Base-by-base conservation (phyloP, 495 filamentous ascomycete genomes). In the Hyaloscypha variabilis region DNA sequence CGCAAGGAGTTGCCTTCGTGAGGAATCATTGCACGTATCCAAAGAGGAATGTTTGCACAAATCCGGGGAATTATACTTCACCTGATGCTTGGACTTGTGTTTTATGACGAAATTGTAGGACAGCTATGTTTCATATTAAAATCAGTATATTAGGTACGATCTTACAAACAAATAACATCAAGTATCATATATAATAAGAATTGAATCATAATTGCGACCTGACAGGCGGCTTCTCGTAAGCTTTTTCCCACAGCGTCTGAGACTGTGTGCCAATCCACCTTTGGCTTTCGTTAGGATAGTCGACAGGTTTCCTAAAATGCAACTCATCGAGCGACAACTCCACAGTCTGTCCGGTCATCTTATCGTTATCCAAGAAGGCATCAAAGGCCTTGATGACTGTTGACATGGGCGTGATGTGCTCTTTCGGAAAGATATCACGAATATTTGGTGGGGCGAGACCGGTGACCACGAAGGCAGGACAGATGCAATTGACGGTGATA, bases 371-470 rank as follows among this genome's bases (percentile, higher is more conserved):
- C 19, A 54, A 19, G 19, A 54, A 25, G 1, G 63, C 25, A 24
- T 77, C 73, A 57, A 75, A 73, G 6, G 69, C 71, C 52, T 72
- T 73, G 36, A 76, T 62, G 14, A 76, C 72, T 19, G 77, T 79
- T 17, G 58, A 67, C 67, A 80, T 74, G 0, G 78, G 77, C 65
- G 78, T 80, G 55, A 76, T 69, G 42, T 77, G 74, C 58, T 80
- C 76, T 55, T 75, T 69, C 0, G 71, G 74, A 61, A 70, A 77
- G 2, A 55, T 36, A 4, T 75, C 69, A 14, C 77, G 46, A 25
- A 80, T 54, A 17, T 68, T 70, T 6, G 75, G 70, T 13, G 78
- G 77, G n/a, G 71, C 71, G 11, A 79, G 64, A 26, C 67, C 71
- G 2, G 77, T 79, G 17, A 66, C 60, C 2, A 80, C 74, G 34